Base-by-base conservation (phyloP, 805 yeast genomes). In the Candida lessepsii region DNA sequence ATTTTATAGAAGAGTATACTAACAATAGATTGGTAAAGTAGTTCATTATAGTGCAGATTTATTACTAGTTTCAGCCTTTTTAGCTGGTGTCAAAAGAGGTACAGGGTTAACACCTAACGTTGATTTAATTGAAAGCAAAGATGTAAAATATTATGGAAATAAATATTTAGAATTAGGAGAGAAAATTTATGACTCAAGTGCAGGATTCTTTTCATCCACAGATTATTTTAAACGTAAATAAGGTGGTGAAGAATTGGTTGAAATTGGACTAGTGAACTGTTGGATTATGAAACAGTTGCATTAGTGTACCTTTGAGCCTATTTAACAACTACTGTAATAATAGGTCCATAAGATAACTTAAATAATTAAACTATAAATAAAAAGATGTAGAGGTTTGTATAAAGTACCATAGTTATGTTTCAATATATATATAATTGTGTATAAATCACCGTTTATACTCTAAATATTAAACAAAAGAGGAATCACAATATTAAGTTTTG, bases 101-200 rank as follows among this genome's bases (percentile, higher is more conserved):
- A 78, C 91, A 1, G 91, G 93, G 0, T 63, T 84, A 19, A 73
- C 65, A 5, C 80, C 82, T 25, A 76, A 83, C 51, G 48, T 76
- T 9, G 76, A 75, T 9, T 33, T 61, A 1, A 52, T 80, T n/a
- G 57, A 53, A 17, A 64, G 54, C 40, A 67, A 68, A 14, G 75
- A 75, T 6, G 60, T 76, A 4, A 72, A 71, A 48, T 64, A 67
- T 27, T 80, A 80, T 51, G 67, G 82, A 4, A 64, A 66, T 25
- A 82, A 79, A 56, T 93, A 90, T 57, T 71, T 93, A 47, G 84
- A 80, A 38, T 57, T 82, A 20, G 99, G 99, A n/a, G 99, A 93
- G 55, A 79, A 80, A 60, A 65, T 84, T 2, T 80, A 83, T 49
- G 96, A 89, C 55, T 75, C 78, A 40, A 68, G 83, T 15, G 82